phyloP scores from a whole-genome alignment of 2,329 filamentous ascomycete species.

The Sphaceloma murrayae region DNA sequence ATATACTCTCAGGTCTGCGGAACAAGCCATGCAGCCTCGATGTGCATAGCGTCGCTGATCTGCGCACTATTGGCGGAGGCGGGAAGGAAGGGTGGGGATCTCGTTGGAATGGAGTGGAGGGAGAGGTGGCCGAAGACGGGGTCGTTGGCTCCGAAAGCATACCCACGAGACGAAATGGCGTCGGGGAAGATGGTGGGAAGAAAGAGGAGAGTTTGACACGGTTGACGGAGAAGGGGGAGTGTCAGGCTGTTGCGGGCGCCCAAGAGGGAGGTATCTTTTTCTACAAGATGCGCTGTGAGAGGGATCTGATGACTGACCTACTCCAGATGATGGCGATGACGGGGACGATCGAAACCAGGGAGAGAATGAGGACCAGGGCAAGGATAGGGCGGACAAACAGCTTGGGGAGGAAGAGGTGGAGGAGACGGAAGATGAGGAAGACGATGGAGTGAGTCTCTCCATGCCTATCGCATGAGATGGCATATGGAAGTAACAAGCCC shows the following conservation, averaged over 20 bases:
- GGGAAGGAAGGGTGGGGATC: too few relatives aligned
- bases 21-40: too few relatives aligned
- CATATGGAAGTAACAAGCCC: not conserved
- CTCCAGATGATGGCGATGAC: conserved; percentile 6
- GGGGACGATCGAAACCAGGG: too few relatives aligned
- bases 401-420: conserved; percentile 4
- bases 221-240: not conserved
- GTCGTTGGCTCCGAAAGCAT: too few relatives aligned
- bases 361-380: not conserved
- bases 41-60: too few relatives aligned
- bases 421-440: not conserved
- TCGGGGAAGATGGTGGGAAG: not conserved
- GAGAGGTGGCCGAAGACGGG: too few relatives aligned
- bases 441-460: not conserved
- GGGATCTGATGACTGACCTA: not conserved
- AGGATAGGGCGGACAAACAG: not conserved
- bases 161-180: too few relatives aligned
- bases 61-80: too few relatives aligned
- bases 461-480: too few relatives aligned
- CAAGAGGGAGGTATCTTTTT: not conserved
- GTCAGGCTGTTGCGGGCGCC: not conserved
- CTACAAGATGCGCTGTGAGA: too few relatives aligned
- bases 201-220: not conserved
- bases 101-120: too few relatives aligned
- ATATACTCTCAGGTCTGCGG: too few relatives aligned